Percentiles rank a stretch among this genome's conserved stretches.
Evolutionary conservation across 768 basidiomycete genomes (phyloP).

Genomic region (Fibroporia radiculosa): DNA sequence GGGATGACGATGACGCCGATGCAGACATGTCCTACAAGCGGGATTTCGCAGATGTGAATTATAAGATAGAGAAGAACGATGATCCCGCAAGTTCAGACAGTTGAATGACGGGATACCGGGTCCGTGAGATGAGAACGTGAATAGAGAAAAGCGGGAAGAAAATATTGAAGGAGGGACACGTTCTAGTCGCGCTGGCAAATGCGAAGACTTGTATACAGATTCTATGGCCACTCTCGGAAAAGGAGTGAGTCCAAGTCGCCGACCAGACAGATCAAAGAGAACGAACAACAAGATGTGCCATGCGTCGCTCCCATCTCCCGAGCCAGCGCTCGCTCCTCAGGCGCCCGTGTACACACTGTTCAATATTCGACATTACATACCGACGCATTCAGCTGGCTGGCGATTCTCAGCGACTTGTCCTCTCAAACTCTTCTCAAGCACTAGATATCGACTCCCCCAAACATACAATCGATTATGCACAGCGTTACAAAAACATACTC

Average conservation of each 20-base stretch:
- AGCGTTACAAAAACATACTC: too few species aligned
- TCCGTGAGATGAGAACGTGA: slow-evolving; percentile 11
- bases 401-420: too few species aligned
- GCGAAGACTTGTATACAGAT: neutral
- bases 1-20: slow-evolving; percentile 19
- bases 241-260: neutral
- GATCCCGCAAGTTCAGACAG: neutral
- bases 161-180: slow-evolving; percentile 22
- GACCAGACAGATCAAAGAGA: slow-evolving; percentile 3
- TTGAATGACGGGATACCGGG: slow-evolving; percentile 7
- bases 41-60: neutral
- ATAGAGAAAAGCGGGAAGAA: slow-evolving; percentile 8
- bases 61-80: neutral
- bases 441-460: too few species aligned
- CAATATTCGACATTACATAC: too few species aligned
- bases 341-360: too few species aligned
- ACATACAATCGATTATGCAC: too few species aligned
- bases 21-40: slow-evolving; percentile 19
- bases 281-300: too few species aligned
- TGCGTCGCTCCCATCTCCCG: too few species aligned
- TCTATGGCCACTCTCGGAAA: neutral
- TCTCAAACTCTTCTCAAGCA: too few species aligned
- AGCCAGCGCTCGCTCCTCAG: too few species aligned
- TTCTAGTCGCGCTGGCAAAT: slow-evolving; percentile 9
- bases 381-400: too few species aligned